Conservation (phyloP, 1,139 yeast genomes). For the Saccharomyces hybrid region DNA sequence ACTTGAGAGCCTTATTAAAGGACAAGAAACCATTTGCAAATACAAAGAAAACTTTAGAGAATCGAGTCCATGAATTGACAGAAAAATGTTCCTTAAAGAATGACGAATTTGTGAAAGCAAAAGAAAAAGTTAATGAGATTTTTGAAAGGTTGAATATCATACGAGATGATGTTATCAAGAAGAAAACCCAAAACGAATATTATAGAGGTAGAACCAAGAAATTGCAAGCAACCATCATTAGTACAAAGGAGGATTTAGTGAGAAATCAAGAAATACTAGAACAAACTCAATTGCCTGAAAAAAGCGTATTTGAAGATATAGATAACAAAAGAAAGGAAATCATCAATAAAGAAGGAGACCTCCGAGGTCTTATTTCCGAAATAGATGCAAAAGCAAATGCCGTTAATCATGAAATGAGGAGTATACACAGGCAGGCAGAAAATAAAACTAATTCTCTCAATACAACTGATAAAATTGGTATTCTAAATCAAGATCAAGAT, state of each 20-base stretch:
- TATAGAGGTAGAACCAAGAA: slow-evolving; percentile 20
- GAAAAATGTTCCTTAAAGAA: background rate
- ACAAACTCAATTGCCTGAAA: slow-evolving; percentile 18
- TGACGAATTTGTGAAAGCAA: slow-evolving; percentile 25
- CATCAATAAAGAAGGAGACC: slow-evolving; percentile 12
- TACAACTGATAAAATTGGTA: slow-evolving; percentile 46
- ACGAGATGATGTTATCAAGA: slow-evolving; percentile 22
- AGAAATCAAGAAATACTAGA: slow-evolving; percentile 20
- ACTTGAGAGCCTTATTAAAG: slow-evolving; percentile 15
- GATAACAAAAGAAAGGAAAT: slow-evolving; percentile 13
- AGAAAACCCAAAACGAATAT: slow-evolving; percentile 22
- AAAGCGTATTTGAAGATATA: slow-evolving; percentile 17
- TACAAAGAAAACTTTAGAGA: slow-evolving; percentile 21
- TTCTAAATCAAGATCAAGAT: slow-evolving; percentile 29
- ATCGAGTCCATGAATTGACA: slow-evolving; percentile 20
- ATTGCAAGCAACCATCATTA: slow-evolving; percentile 21
- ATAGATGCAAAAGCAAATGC: slow-evolving; percentile 15
- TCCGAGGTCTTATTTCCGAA: slow-evolving; percentile 10
- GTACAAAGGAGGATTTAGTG: slow-evolving; percentile 24
- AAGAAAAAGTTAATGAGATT: slow-evolving; percentile 13
- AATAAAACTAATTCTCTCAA: slow-evolving; percentile 32
- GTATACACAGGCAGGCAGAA: slow-evolving; percentile 14
- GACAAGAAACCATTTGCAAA: slow-evolving; percentile 23
- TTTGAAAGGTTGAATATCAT: slow-evolving; percentile 16
- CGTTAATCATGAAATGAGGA: slow-evolving; percentile 15